These are phyloP conservation scores for Pichia deserticola DNA, from an alignment of 805 yeast species.

Conservation along the genomic window DNA sequence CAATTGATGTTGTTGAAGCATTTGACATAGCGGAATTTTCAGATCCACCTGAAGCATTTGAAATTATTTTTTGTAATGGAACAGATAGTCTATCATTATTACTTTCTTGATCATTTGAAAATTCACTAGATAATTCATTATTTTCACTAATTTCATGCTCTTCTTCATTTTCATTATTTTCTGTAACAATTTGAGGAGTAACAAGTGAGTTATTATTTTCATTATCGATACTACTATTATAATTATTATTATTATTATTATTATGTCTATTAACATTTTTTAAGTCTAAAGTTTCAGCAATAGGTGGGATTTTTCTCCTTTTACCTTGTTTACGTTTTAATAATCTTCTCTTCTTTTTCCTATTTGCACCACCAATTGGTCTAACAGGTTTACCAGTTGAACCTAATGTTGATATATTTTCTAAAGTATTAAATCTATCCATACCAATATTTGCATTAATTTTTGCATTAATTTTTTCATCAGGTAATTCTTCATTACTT, in stretches of 20 bases:
- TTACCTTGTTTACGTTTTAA: conserved; percentile 20
- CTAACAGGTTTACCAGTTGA: conserved; percentile 41
- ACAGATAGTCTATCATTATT: neutral
- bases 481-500: conserved; percentile 4
- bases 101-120: neutral
- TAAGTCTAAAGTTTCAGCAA: conserved; percentile 17
- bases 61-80: conserved; percentile 5
- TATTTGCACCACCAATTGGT: conserved; percentile 70
- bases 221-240: too few species aligned
- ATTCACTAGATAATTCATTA: neutral
- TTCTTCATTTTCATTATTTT: neutral
- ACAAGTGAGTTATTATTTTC: too few species aligned
- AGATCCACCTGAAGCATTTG: conserved; percentile 8
- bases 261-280: conserved; percentile 7
- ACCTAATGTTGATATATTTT: conserved; percentile 7
- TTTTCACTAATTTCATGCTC: neutral
- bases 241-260: neutral
- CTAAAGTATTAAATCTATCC: conserved; percentile 2
- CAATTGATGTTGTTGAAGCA: conserved; percentile 11
- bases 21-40: conserved; percentile 6
- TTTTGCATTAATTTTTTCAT: conserved; percentile 18
- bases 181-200: neutral
- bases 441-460: conserved; percentile 15
- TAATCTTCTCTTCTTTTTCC: conserved; percentile 45
- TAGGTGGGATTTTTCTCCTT: conserved; percentile 25